Evolutionary conservation across 345 rosid genomes (phyloP).

Genomic region (Eucalyptus erythrocorys): DNA sequence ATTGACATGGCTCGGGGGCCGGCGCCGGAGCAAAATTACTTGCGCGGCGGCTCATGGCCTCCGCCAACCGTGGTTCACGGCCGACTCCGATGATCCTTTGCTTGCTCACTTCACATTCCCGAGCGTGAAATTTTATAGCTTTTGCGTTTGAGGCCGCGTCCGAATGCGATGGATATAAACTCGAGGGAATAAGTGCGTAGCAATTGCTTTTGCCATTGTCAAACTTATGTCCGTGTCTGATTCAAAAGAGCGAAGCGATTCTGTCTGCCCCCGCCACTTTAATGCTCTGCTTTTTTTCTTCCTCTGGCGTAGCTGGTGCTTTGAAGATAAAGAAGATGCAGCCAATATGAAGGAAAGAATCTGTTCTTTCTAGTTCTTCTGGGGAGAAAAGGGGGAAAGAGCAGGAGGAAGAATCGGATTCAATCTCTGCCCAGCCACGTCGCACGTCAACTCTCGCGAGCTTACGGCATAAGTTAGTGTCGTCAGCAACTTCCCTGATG

Average conservation of each 20-base stretch:
- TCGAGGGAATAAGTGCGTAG: not conserved
- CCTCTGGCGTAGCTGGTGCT: not conserved
- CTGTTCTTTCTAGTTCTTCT: not conserved
- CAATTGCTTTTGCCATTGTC: not conserved
- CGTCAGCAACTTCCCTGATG: not conserved
- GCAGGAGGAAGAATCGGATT: not conserved
- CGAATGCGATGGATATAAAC: not conserved
- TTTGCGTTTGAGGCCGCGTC: not conserved
- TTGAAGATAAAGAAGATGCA: not conserved
- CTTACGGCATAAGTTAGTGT: not conserved
- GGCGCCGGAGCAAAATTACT: not conserved
- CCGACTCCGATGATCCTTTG: not conserved
- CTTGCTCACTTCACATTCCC: not conserved
- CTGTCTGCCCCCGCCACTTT: not conserved
- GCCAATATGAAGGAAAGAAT: not conserved
- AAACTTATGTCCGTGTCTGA: not conserved
- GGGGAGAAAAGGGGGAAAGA: not conserved
- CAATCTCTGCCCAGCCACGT: not conserved
- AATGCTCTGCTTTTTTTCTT: not conserved
- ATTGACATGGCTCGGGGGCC: not conserved
- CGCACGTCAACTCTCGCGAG: not conserved
- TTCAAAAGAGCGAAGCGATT: not conserved
- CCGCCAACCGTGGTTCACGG: not conserved
- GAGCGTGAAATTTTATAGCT: not conserved
- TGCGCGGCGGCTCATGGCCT: not conserved